phyloP scores from a whole-genome alignment of 148 eudicot species.

The Fagopyrum tataricum region DNA sequence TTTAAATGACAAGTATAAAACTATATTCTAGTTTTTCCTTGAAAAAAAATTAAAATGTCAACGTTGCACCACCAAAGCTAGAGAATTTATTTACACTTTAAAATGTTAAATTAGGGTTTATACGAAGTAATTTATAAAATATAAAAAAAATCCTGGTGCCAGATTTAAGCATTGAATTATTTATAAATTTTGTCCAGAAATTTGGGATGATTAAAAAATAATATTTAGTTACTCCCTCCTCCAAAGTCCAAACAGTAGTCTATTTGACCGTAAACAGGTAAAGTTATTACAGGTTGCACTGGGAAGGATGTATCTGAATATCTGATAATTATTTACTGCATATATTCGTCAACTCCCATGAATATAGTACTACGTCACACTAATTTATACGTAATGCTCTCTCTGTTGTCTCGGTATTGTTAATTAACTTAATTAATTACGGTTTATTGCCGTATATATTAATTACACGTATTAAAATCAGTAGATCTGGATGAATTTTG shows the following conservation, averaged over 20 bases:
- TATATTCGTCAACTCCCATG: constrained; percentile 6
- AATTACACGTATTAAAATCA: background rate
- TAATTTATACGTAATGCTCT: background rate
- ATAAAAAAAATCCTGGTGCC: too few species aligned
- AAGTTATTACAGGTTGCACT: background rate
- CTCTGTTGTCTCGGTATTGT: background rate
- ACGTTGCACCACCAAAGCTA: too few species aligned
- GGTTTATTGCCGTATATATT: background rate
- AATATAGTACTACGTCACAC: background rate
- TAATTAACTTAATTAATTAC: background rate
- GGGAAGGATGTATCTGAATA: background rate
- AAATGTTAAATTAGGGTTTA: too few species aligned
- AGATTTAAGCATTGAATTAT: background rate
- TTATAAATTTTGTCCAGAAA: background rate
- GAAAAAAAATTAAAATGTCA: too few species aligned
- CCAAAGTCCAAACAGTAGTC: background rate
- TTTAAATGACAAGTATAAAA: too few species aligned
- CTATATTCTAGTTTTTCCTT: too few species aligned
- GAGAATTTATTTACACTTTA: too few species aligned
- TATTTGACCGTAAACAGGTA: background rate
- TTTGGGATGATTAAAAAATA: background rate
- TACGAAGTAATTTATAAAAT: too few species aligned
- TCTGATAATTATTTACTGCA: background rate
- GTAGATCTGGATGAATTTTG: too few species aligned
- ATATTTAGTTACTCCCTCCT: background rate